A percentile compares a stretch with the other conserved stretches of the same genome.
phyloP scores from a whole-genome alignment of 2,329 filamentous ascomycete genomes.

The Drechslerella coelobrocha region DNA sequence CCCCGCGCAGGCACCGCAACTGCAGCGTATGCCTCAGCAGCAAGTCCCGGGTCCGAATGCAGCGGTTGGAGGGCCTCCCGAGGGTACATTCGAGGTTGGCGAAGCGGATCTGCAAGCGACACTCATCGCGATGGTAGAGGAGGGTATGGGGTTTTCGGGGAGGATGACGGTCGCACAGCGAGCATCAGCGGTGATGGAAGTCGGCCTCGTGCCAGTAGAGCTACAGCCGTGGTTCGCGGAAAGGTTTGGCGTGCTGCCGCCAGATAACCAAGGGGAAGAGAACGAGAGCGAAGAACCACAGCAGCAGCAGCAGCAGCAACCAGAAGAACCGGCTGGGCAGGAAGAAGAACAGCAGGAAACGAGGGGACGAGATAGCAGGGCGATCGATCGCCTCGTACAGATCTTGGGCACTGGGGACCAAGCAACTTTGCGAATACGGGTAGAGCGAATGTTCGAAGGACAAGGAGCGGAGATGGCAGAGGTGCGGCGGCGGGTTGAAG shows the following conservation, averaged over 20 bases:
- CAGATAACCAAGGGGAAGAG: constrained; percentile 11
- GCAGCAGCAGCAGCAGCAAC: neutral
- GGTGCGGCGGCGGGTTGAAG: constrained; percentile 37
- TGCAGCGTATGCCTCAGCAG: neutral
- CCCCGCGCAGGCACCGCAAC: neutral
- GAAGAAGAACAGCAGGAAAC: constrained; percentile 56
- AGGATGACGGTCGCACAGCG: constrained; percentile 9
- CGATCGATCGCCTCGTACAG: constrained; percentile 43
- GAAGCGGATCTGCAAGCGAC: constrained; percentile 53
- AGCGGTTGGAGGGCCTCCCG: neutral
- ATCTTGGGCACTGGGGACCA: constrained; percentile 40
- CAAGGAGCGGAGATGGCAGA: constrained; percentile 47
- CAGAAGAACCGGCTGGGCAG: constrained; percentile 55
- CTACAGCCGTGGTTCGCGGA: constrained; percentile 24
- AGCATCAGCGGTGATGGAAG: constrained; percentile 15
- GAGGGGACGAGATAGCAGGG: constrained; percentile 59
- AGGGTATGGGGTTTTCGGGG: constrained; percentile 25
- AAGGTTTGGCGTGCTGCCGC: neutral
- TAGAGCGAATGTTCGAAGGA: constrained; percentile 49
- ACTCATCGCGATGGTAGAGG: constrained; percentile 54
- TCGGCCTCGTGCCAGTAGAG: constrained; percentile 25
- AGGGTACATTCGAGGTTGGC: constrained; percentile 50
- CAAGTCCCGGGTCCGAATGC: neutral
- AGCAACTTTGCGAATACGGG: constrained; percentile 22
- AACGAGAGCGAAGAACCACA: constrained; percentile 47